Conservation (phyloP, 1,284 basidiomycete genomes). For the Farysia itapuensis region DNA sequence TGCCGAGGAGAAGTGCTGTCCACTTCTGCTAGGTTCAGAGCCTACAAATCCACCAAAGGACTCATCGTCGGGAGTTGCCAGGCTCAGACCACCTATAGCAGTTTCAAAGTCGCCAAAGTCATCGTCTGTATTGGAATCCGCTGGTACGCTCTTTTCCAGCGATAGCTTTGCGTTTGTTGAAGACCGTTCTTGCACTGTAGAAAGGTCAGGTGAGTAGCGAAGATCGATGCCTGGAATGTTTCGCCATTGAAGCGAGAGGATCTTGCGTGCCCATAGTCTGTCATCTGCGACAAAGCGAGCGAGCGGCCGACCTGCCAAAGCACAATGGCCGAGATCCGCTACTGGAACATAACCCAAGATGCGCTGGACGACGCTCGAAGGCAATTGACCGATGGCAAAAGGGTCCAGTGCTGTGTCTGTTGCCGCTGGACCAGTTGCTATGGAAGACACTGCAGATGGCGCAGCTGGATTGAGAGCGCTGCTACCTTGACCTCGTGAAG, state of each 20-base stretch:
- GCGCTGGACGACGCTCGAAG: slow-evolving; percentile 22
- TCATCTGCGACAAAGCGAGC: slow-evolving; percentile 46
- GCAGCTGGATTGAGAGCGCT: neutral
- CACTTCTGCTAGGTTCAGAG: neutral
- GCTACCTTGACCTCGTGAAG: slow-evolving; percentile 1
- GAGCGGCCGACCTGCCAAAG: slow-evolving; percentile 22
- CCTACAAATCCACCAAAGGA: slow-evolving; percentile 68
- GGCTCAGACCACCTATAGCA: slow-evolving; percentile 1
- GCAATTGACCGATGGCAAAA: slow-evolving; percentile 27
- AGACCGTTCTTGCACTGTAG: slow-evolving; percentile 3
- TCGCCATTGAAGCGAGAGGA: slow-evolving; percentile 28
- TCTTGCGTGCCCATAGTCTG: slow-evolving; percentile 34
- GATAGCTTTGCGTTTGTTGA: neutral
- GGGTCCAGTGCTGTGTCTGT: slow-evolving; percentile 28
- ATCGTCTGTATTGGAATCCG: slow-evolving; percentile 65
- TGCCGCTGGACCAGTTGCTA: slow-evolving; percentile 3
- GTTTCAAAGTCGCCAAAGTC: slow-evolving; percentile 70
- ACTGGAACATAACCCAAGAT: slow-evolving; percentile 36
- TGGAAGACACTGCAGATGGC: neutral
- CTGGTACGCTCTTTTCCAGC: slow-evolving; percentile 4
- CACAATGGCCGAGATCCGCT: slow-evolving; percentile 27
- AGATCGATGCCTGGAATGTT: slow-evolving; percentile 22
- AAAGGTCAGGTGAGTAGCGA: slow-evolving; percentile 29
- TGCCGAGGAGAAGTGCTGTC: slow-evolving; percentile 20
- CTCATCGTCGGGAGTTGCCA: slow-evolving; percentile 26